Base-by-base conservation (phyloP, 2,329 filamentous ascomycete species). In the Apiospora phragmitis region DNA sequence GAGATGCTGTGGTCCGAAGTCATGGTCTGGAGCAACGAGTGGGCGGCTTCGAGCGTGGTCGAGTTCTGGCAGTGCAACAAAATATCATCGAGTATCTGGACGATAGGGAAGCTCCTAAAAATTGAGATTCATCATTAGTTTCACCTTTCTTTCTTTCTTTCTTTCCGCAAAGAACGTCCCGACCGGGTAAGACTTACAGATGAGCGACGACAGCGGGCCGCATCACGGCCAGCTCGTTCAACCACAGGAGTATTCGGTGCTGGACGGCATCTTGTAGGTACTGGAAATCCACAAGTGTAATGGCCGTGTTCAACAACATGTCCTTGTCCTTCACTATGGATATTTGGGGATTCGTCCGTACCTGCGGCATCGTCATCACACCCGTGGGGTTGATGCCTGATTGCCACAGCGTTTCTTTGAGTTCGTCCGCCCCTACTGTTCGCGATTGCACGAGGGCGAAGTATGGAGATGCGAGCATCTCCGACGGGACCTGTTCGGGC, bases 221-320 rank as follows among this genome's bases (percentile, higher is more conserved):
- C 26, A 83, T 83, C 12, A 78, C 75, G 3, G 89, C 89, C 38
- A 92, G 79, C 67, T 86, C 83, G 68, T 87, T 88, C 45, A 93
- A 83, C 88, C 90, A 91, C 21, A 82, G 77, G 3, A 93, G 80
- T 21, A 84, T 88, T 18, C 89, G 84, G 59, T 87, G 86, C 77
- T 92, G 90, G 24, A 90, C 84, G 1, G 83, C 82, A 70, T 92
- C 90, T 70, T 92, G 90, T 9, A 92, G 81, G 70, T 87, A 88
- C 70, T 88, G 86, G 75, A 93, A 92, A 76, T 93, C 91, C 12
- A 92, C 87, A 55, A 92, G 82, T 75, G 88, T 86, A 70, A 92
- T 89, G 1, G 88, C 89, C 3, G 88, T 88, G 72, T 88, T 89
- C 7, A 92, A 83, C 21, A 93, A 79, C 16, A 92, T 77, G 71